A percentile compares a stretch with the other conserved stretches of the same genome.
Conservation (phyloP, 1,284 basidiomycete species). For the Trametes hirsuta region DNA sequence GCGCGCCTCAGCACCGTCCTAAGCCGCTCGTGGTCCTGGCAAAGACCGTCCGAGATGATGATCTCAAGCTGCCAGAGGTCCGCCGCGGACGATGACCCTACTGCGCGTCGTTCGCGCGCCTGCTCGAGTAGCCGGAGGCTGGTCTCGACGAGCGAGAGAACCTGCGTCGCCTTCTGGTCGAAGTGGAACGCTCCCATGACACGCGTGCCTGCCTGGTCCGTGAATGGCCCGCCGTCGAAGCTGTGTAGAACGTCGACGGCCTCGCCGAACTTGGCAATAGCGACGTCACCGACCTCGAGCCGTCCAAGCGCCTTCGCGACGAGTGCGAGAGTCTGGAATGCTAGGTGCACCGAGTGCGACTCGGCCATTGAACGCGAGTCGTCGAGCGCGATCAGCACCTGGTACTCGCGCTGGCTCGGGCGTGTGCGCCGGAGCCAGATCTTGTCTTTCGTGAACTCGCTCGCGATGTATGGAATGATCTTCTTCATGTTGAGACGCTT, state of each 20-base stretch:
- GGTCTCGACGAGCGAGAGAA: conserved; percentile 83
- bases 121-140: conserved; percentile 80
- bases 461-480: conserved; percentile 98
- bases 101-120: conserved; percentile 69
- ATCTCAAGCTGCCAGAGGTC: conserved; percentile 99
- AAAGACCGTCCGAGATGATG: conserved; percentile 98
- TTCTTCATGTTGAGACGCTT: conserved; percentile 99
- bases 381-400: conserved; percentile 93
- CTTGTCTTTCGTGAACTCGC: conserved; percentile 99
- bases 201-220: conserved; percentile 77
- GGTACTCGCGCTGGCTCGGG: conserved; percentile 94
- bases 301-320: conserved; percentile 91
- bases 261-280: conserved; percentile 91
- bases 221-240: conserved; percentile 80
- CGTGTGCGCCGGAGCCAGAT: conserved; percentile 97
- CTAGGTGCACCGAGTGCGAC: conserved; percentile 90
- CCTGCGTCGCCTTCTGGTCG: conserved; percentile 90
- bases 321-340: conserved; percentile 92
- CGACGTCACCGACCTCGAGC: conserved; percentile 94
- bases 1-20: conserved; percentile 84
- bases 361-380: conserved; percentile 98
- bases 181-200: conserved; percentile 90
- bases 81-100: conserved; percentile 63
- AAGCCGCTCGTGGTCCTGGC: conserved; percentile 91
- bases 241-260: conserved; percentile 87